These are phyloP conservation scores for Scheffersomyces ergatensis DNA, from an alignment of 805 yeast species.

Conservation along the genomic window DNA sequence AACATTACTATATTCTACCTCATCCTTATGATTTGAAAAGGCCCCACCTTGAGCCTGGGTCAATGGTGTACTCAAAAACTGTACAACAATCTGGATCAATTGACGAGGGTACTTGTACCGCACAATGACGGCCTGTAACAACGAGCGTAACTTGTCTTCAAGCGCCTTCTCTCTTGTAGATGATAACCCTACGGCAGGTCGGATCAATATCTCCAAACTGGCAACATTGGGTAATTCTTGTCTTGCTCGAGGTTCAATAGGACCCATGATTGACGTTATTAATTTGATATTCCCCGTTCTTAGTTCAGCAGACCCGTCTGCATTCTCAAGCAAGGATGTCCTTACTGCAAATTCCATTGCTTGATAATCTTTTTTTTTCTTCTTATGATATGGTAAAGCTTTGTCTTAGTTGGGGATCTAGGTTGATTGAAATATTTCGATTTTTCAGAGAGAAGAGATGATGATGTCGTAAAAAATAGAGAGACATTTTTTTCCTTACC, in stretches of 20 bases:
- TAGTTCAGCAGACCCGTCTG: slow-evolving; percentile 78
- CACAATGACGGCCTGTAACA: slow-evolving; percentile 59
- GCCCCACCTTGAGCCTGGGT: slow-evolving; percentile 11
- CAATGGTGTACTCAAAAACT: slow-evolving; percentile 31
- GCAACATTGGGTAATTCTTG: slow-evolving; percentile 83
- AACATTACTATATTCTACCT: slow-evolving; percentile 30
- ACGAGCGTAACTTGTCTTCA: slow-evolving; percentile 66
- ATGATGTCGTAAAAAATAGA: too few relatives aligned
- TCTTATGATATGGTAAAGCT: too few relatives aligned
- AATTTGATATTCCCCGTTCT: slow-evolving; percentile 52
- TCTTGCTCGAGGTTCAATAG: slow-evolving; percentile 77
- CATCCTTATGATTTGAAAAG: slow-evolving; percentile 9
- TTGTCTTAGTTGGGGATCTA: too few relatives aligned
- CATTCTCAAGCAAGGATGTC: slow-evolving; percentile 46
- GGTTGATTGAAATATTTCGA: too few relatives aligned
- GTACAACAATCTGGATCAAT: slow-evolving; percentile 42
- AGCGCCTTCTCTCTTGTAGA: slow-evolving; percentile 72
- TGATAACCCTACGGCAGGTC: slow-evolving; percentile 77
- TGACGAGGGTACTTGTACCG: slow-evolving; percentile 76
- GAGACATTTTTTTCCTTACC: too few relatives aligned
- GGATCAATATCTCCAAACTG: slow-evolving; percentile 71
- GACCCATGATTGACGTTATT: slow-evolving; percentile 83
- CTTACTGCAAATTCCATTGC: slow-evolving; percentile 17
- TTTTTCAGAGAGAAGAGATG: too few relatives aligned
- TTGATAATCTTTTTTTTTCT: too few relatives aligned